Base-by-base conservation (phyloP, 352 stramenopile genomes). In the Phytophthora quininea region DNA sequence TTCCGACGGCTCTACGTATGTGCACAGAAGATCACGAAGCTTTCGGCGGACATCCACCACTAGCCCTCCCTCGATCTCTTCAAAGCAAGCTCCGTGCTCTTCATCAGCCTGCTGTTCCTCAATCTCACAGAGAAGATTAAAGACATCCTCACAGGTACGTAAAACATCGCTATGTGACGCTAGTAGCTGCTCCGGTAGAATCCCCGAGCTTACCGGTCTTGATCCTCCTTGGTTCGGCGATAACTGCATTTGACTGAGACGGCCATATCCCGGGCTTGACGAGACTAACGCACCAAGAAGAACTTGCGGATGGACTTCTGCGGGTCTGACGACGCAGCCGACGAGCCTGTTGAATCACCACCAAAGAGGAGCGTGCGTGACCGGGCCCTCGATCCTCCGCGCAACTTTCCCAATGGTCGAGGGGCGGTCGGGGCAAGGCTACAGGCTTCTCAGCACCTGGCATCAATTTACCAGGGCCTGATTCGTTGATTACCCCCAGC, bases 41-140 rank as follows among this genome's bases (percentile, higher is more conserved):
- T 74, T 74, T 10, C 46, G 35, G 3, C 67, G 62, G 32, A 45
- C 67, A 50, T 74, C 33, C 24, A 71, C 53, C n/a, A 74, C n/a
- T 33, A 71, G 58, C 33, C 33, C 30, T 43, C 67, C 62, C 12
- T 66, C 62, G 35, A 67, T 60, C 4, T 64, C 38, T 14, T 67
- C 62, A 10, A 4, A 45, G 30, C 40, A 10, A 29, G 6, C 53
- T 12, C 51, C 38, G n/a, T 50, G 31, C 1, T 64, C 51, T 37
- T 45, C 56, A n/a, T 57, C 51, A 50, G 27, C 32, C 0, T 40
- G 42, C 4, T 79, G 64, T 4, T 77, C 58, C 10, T 74, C 60
- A 37, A 81, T 71, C 15, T 85, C 67, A 57, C 83, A 91, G 0
- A 91, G 64, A 37, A 89, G n/a, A 24, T 90, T 77, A 37, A 90